Conservation (phyloP, 2,329 filamentous ascomycete genomes). For the Tolypocladium endophyticum region DNA sequence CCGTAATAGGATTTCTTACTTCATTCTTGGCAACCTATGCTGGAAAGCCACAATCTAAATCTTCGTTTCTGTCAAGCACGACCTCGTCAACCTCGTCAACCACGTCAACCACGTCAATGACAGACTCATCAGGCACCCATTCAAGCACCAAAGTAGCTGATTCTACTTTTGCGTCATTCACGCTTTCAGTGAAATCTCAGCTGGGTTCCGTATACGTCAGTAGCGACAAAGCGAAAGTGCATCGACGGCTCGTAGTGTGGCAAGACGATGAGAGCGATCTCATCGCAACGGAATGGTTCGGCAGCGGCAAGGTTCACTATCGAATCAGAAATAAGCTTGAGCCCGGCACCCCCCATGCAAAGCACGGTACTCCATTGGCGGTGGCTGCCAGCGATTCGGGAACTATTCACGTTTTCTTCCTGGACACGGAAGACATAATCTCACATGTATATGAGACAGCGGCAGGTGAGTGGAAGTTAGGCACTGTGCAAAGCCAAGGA, state of each 20-base stretch:
- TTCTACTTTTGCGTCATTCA: slow-evolving; percentile 3
- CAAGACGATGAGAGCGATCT: slow-evolving; percentile 12
- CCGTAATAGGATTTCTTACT: background rate
- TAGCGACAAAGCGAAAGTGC: background rate
- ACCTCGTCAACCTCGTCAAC: background rate
- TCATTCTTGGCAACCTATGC: background rate
- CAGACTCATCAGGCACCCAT: background rate
- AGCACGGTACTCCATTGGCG: slow-evolving; percentile 10
- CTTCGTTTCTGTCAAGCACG: background rate
- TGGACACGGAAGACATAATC: slow-evolving; percentile 6
- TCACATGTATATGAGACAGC: slow-evolving; percentile 6
- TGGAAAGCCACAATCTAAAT: too few species aligned
- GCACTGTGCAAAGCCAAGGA: slow-evolving; percentile 1
- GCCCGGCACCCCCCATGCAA: slow-evolving; percentile 2
- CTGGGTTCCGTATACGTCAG: slow-evolving; percentile 7
- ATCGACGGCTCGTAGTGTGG: slow-evolving; percentile 9
- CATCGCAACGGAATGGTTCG: slow-evolving; percentile 5
- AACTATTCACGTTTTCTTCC: slow-evolving; percentile 12
- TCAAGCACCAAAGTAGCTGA: background rate
- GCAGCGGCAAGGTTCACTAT: slow-evolving; percentile 1
- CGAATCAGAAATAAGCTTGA: slow-evolving; percentile 5
- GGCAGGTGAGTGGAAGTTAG: slow-evolving; percentile 7
- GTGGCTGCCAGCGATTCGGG: slow-evolving; percentile 7
- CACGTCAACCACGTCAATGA: background rate
- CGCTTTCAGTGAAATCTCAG: slow-evolving; percentile 6